Base-by-base conservation (phyloP, 495 filamentous ascomycete species). In the Hypoxylon cercidicola region DNA sequence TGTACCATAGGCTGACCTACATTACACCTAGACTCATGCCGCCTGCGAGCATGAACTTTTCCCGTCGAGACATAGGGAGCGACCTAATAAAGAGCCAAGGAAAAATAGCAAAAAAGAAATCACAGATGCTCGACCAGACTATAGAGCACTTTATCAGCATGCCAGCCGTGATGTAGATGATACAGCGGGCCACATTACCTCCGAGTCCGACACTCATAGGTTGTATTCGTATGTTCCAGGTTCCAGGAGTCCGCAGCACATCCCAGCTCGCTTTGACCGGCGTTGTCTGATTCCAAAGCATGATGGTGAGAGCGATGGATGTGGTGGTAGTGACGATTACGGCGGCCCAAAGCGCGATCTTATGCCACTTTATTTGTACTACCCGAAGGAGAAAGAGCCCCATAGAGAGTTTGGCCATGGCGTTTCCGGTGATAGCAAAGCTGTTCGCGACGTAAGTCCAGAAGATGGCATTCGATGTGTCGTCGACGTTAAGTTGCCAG, bases 31-130 rank as follows among this genome's bases (percentile, higher is more conserved):
- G 62, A 47, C 76, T 78, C 78, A 80, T 81, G 4, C 78, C 72
- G 11, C 74, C 67, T 4, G 75, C 74, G 12, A 81, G 49, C 50
- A 79, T 69, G 19, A 77, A 47, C 60, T 82, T 82, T 23, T 82
- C 79, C 16, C 69, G 55, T 21, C 59, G 68, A 12, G 74, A 72
- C 75, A 82, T 82, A 15, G 72, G 72, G 28, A 81, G 58, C 7
- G 70, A 72, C 58, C 66, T 70, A 30, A 79, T 81, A 35, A 82
- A 77, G 13, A 80, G 34, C 75, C 77, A 81, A 12, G 78, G 78
- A n/a, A 81, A 77, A 9, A 71, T 64, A 23, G 77, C 79, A 40
- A 82, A 78, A 47, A 78, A 71, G 55, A 82, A 77, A 60, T 82
- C 79, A 54, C 77, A 75, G 9, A 72, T 61, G 47, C 74, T 75